Conservation (phyloP, 2,329 filamentous ascomycete genomes). For the Rugonectria rugulosa region DNA sequence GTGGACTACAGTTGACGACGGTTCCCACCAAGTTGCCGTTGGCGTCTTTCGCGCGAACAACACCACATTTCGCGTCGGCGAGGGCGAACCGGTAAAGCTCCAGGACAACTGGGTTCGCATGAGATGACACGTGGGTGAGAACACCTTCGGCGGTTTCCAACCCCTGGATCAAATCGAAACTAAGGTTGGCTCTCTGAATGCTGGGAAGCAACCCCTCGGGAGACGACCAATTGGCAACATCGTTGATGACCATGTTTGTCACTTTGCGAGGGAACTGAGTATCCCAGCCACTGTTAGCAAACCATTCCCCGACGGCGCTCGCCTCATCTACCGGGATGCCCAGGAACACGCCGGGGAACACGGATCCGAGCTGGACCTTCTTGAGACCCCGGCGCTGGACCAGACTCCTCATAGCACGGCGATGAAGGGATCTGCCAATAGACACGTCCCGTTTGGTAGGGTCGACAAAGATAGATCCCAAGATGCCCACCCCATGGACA, state of each 20-base stretch:
- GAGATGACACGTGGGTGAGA: slow-evolving; percentile 75
- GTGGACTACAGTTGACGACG: slow-evolving; percentile 78
- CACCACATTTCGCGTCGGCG: slow-evolving; percentile 75
- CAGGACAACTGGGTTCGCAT: slow-evolving; percentile 77
- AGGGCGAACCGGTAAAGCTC: slow-evolving; percentile 83
- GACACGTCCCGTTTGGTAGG: slow-evolving; percentile 85
- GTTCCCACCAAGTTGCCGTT: slow-evolving; percentile 76
- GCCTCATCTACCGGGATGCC: slow-evolving; percentile 72
- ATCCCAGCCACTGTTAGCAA: slow-evolving; percentile 90
- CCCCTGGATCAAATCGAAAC: slow-evolving; percentile 85
- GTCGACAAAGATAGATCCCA: slow-evolving; percentile 90
- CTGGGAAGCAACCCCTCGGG: slow-evolving; percentile 80
- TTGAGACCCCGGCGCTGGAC: slow-evolving; percentile 74
- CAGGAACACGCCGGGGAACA: slow-evolving; percentile 84
- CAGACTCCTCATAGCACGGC: slow-evolving; percentile 80
- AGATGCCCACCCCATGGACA: slow-evolving; percentile 73
- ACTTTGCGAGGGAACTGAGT: slow-evolving; percentile 64
- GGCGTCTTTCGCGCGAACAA: slow-evolving; percentile 80
- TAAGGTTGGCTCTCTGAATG: slow-evolving; percentile 75
- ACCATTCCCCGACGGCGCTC: slow-evolving; percentile 73
- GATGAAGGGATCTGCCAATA: slow-evolving; percentile 89
- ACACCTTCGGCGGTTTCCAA: slow-evolving; percentile 78
- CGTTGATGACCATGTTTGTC: slow-evolving; percentile 75
- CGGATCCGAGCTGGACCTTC: slow-evolving; percentile 81
- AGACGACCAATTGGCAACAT: slow-evolving; percentile 75